phyloP scores from a whole-genome alignment of 2,329 filamentous ascomycete species.

The Fusarium clavum region DNA sequence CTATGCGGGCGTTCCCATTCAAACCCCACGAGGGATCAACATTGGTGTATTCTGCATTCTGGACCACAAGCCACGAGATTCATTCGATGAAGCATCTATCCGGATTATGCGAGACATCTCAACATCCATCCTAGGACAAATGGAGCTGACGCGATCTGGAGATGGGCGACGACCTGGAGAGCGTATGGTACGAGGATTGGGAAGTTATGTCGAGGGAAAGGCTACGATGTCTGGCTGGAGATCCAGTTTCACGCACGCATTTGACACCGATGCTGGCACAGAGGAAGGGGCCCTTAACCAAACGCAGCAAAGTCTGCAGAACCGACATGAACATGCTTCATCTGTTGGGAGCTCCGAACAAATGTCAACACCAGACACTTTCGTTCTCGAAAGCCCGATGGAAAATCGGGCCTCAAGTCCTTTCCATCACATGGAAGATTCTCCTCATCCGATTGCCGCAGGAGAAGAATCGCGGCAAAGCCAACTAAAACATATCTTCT shows the following conservation, averaged over 20 bases:
- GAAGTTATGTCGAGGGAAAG: constrained; percentile 54
- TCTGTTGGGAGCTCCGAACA: not conserved
- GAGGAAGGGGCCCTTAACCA: constrained; percentile 27
- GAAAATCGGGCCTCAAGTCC: not conserved
- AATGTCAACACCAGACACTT: not conserved
- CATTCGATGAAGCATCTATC: constrained; percentile 47
- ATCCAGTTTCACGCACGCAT: constrained; percentile 16
- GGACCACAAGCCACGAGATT: constrained; percentile 17
- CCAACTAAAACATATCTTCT: constrained; percentile 49
- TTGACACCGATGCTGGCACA: constrained; percentile 3
- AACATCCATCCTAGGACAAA: constrained; percentile 51
- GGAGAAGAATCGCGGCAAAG: constrained; percentile 13
- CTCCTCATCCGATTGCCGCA: not conserved
- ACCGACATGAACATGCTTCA: not conserved
- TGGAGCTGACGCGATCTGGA: constrained; percentile 49
- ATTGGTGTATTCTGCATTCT: constrained; percentile 56
- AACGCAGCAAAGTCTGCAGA: constrained; percentile 20
- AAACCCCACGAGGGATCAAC: constrained; percentile 53
- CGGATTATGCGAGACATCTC: constrained; percentile 46
- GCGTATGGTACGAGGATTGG: constrained; percentile 55
- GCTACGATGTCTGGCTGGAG: constrained; percentile 42
- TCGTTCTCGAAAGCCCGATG: constrained; percentile 21
- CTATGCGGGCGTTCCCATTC: constrained; percentile 57
- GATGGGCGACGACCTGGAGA: constrained; percentile 47
- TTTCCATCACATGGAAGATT: not conserved